Conservation (phyloP, 1,284 basidiomycete genomes). For the Baeospora myosura region DNA sequence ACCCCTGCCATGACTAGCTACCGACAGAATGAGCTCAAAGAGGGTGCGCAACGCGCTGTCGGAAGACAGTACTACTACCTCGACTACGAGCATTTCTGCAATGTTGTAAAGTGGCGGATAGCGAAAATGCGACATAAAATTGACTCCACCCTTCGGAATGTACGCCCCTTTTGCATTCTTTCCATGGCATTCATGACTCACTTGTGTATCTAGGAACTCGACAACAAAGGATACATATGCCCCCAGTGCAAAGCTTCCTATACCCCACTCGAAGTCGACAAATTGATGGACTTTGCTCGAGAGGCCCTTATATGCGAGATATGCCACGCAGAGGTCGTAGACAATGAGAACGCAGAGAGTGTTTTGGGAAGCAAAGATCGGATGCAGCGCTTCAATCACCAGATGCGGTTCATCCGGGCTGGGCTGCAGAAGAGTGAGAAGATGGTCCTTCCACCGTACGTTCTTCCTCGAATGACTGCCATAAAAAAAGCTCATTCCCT, state of each 20-base stretch:
- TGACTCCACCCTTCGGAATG: slow-evolving; percentile 81
- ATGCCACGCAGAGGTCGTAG: slow-evolving; percentile 74
- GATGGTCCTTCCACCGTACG: slow-evolving; percentile 76
- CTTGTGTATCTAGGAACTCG: slow-evolving; percentile 63
- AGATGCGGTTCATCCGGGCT: slow-evolving; percentile 83
- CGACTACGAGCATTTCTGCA: slow-evolving; percentile 91
- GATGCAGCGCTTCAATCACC: slow-evolving; percentile 92
- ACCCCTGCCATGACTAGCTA: slow-evolving; percentile 39
- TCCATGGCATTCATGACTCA: slow-evolving; percentile 6
- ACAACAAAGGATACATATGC: slow-evolving; percentile 94
- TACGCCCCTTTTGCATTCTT: slow-evolving; percentile 25
- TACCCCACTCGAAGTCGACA: slow-evolving; percentile 81
- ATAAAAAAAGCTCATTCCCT: slow-evolving; percentile 4
- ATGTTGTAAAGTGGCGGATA: slow-evolving; percentile 96
- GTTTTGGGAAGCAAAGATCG: slow-evolving; percentile 83
- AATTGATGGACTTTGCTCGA: slow-evolving; percentile 63
- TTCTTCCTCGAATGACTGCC: slow-evolving; percentile 13
- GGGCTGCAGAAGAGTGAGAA: slow-evolving; percentile 84
- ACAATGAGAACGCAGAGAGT: slow-evolving; percentile 88
- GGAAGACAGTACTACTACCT: slow-evolving; percentile 92
- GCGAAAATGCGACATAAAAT: slow-evolving; percentile 91
- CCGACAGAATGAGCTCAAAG: slow-evolving; percentile 80
- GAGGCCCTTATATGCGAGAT: slow-evolving; percentile 72
- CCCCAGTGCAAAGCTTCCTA: slow-evolving; percentile 83
- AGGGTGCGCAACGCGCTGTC: slow-evolving; percentile 73